A percentile compares a stretch with the other conserved stretches of the same genome.
Evolutionary conservation across 768 basidiomycete genomes (phyloP).

Genomic region (Termitomyces sp.): DNA sequence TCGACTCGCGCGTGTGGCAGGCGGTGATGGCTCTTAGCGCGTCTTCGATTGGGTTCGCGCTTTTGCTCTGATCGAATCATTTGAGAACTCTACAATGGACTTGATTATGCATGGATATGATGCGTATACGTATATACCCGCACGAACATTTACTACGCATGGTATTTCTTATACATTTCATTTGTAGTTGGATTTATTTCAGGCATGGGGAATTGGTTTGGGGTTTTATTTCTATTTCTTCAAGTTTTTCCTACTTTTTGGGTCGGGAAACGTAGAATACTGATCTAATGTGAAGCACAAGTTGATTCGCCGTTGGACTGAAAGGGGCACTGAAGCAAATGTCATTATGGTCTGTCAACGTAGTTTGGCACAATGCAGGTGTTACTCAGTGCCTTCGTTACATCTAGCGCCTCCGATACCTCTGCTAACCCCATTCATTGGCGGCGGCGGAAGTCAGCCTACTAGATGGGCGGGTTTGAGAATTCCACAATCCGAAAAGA

Average conservation of each 20-base stretch:
- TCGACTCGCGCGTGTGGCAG: slow-evolving; percentile 21
- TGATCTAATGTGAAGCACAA: neutral
- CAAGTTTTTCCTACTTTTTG: neutral
- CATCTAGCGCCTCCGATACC: neutral
- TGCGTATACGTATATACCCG: slow-evolving; percentile 3
- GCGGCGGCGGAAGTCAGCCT: neutral
- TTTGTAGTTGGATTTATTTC: neutral
- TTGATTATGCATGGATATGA: slow-evolving; percentile 1
- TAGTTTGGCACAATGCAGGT: neutral
- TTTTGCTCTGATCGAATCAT: slow-evolving; percentile 15
- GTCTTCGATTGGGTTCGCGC: slow-evolving; percentile 15
- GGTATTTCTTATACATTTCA: slow-evolving; percentile 1
- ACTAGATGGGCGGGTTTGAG: neutral
- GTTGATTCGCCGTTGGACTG: neutral
- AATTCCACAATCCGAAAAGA: neutral
- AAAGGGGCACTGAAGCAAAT: neutral
- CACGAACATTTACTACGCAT: slow-evolving; percentile 6
- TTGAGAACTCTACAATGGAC: neutral
- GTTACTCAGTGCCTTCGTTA: neutral
- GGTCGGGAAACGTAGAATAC: neutral
- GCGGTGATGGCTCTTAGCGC: slow-evolving; percentile 17
- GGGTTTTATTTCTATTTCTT: neutral
- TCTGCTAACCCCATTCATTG: neutral
- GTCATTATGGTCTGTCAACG: neutral
- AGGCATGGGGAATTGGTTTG: neutral